A percentile compares a stretch with the other conserved stretches of the same genome.
phyloP scores from a whole-genome alignment of 2,329 filamentous ascomycete species.

The Neophaeococcomyces mojaviensis region DNA sequence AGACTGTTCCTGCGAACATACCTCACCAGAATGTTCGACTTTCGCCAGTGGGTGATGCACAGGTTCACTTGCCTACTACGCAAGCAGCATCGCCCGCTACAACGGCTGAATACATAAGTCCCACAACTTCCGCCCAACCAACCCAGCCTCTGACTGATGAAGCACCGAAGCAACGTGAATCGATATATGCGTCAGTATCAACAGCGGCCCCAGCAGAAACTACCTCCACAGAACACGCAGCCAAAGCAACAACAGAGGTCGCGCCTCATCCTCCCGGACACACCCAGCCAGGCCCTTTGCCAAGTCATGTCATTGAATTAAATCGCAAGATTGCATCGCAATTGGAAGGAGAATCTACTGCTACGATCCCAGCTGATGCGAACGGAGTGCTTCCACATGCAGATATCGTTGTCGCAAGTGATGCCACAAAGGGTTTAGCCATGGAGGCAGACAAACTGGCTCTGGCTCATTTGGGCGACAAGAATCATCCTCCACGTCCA shows the following conservation, averaged over 20 bases:
- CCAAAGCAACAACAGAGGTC: background rate
- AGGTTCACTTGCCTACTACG: slow-evolving; percentile 6
- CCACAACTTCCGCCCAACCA: background rate
- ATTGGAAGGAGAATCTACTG: slow-evolving; percentile 16
- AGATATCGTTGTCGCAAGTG: slow-evolving; percentile 17
- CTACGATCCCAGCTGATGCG: slow-evolving; percentile 12
- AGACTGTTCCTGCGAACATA: background rate
- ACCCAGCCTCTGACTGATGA: slow-evolving; percentile 1
- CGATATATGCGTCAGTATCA: background rate
- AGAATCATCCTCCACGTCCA: slow-evolving; percentile 9
- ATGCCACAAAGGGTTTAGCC: slow-evolving; percentile 17
- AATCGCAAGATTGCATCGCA: slow-evolving; percentile 13
- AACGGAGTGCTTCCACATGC: slow-evolving; percentile 16
- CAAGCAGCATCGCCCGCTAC: slow-evolving; percentile 10
- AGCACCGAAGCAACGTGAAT: background rate
- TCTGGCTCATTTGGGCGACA: slow-evolving; percentile 3
- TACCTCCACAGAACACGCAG: background rate
- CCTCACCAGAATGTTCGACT: background rate
- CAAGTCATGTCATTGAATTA: slow-evolving; percentile 13
- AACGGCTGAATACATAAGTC: slow-evolving; percentile 10
- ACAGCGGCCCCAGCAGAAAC: background rate
- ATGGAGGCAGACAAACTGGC: slow-evolving; percentile 19
- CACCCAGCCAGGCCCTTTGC: slow-evolving; percentile 18
- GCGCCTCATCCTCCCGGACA: slow-evolving; percentile 11
- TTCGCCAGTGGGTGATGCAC: slow-evolving; percentile 4